Evolutionary conservation across 805 yeast genomes (phyloP), one percentile per base, ranked within the genome.

Genomic region (Suhomyces prunicola): DNA sequence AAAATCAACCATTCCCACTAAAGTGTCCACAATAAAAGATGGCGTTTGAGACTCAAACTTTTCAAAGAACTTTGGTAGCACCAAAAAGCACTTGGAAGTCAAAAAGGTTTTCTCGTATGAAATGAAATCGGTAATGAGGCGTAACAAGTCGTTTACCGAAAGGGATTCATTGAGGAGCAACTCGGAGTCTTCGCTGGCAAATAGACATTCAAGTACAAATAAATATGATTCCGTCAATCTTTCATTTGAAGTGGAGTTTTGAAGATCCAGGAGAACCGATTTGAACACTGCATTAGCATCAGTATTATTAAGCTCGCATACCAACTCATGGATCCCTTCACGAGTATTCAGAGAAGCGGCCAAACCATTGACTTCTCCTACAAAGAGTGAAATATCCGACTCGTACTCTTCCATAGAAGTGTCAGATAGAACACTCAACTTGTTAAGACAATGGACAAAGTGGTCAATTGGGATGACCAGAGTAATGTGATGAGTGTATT

Each of bases 301-400:
- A 0, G 48, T 46, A 5, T 68, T 71, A 36, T 78, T 73, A 35
- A 85, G 59, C 19, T 82, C 85, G 0, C 80, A 68, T 5, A 88
- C 57, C 33, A 82, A 78, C 27, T 86, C 90, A 26, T 75, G 73
- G 0, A 85, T 71, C 0, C 87, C 78, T 47, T 84, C 87, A 50
- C 98, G 79, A 0, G 85, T 79, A 2, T 79, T 67, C 8, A 69
- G 68, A 0, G 58, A 44, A 0, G 85, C 71, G 0, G 85, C 71
- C 31, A 91, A 75, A 1, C 90, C 97, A 1, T 89, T 77, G 52
- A 88, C 91, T 35, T 83, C 86, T 2, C 91, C 81, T 5, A 90
- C 88, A 65, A 83, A 90, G 3, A 67, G 69, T 61, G 91, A 90
- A 62, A 84, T 80, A 62, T 91, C 92, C 2, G 71, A 73, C 3